Conservation (phyloP, 2,329 filamentous ascomycete genomes). For the Trichoderma polysporum region DNA sequence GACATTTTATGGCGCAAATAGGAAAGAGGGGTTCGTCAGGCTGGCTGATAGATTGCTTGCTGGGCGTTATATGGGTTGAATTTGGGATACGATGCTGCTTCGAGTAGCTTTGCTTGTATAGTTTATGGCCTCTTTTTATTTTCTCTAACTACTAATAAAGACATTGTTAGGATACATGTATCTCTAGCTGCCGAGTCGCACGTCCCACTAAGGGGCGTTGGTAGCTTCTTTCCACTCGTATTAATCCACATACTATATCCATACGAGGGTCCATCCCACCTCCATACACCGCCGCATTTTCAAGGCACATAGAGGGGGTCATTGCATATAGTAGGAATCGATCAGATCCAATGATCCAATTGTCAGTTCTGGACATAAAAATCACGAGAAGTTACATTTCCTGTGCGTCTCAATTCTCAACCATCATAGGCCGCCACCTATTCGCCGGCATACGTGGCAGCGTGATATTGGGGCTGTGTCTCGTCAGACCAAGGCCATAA, state of each 20-base stretch:
- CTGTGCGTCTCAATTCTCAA: not conserved
- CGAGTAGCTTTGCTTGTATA: not conserved
- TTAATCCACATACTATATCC: not conserved
- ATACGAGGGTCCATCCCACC: not conserved
- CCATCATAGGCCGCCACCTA: conserved; percentile 2
- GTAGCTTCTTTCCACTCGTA: not conserved
- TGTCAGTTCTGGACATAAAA: not conserved
- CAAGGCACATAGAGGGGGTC: not conserved
- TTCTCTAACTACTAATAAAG: not conserved
- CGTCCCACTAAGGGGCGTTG: not conserved
- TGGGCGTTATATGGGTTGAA: not conserved
- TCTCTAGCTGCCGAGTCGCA: not conserved
- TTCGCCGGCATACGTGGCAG: conserved; percentile 19
- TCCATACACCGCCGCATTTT: conserved; percentile 9
- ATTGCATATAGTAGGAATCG: not conserved
- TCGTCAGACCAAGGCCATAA: conserved; percentile 8
- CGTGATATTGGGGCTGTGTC: conserved; percentile 21
- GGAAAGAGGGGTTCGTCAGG: conserved; percentile 1
- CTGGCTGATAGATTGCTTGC: not conserved
- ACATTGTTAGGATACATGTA: not conserved
- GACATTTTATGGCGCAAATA: not conserved
- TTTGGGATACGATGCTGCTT: not conserved
- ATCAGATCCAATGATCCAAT: not conserved
- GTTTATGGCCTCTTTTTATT: not conserved
- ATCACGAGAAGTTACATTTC: not conserved